Base-by-base conservation (phyloP, 768 basidiomycete genomes). In the Rhizopogon roseolus region DNA sequence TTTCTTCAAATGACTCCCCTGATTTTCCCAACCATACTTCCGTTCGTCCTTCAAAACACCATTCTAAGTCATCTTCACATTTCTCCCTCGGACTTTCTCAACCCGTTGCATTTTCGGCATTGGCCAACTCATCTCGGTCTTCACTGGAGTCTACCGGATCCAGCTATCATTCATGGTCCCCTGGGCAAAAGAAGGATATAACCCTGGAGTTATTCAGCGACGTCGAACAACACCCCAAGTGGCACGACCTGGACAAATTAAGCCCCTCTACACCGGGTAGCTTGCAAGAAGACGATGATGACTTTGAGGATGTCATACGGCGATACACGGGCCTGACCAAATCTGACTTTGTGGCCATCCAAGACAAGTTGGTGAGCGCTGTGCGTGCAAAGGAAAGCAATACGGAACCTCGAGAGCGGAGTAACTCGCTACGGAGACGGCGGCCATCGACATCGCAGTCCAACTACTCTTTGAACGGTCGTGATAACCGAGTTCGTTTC, bases 381-480 rank as follows among this genome's bases (percentile, higher is more conserved):
- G 84, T 81, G 3, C 66, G 78, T 41, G 73, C 80, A 28, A 87
- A 83, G 64, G 78, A 78, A 40, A 72, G 73, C 14, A 77, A 74
- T 48, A 77, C 80, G 8, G 85, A 87, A 57, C 65, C 74, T 38
- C 81, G 81, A 10, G 81, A 83, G 60, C 81, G 88, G 43, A 73
- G 79, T 0, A 83, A 81, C 50, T 90, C 89, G n/a, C 72, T 89
- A 59, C 77, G 89, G 53, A 81, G 82, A 57, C 79, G 90, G 48
- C 77, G 89, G 38, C 88, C 88, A 10, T 91, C 89, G 1, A 89
- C 86, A 13, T 89, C 90, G n/a, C 88, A 90, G 67, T 88, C 88
- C 10, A 86, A 82, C 61, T 86, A 89, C 62, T 85, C 84, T 1
- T 70, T 69, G 42, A 77, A 73, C 51, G 80, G 78, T n/a, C 75